Percentiles rank a stretch among this genome's conserved stretches.
Evolutionary conservation across 768 basidiomycete species (phyloP).

Genomic region (Zangia roseola): DNA sequence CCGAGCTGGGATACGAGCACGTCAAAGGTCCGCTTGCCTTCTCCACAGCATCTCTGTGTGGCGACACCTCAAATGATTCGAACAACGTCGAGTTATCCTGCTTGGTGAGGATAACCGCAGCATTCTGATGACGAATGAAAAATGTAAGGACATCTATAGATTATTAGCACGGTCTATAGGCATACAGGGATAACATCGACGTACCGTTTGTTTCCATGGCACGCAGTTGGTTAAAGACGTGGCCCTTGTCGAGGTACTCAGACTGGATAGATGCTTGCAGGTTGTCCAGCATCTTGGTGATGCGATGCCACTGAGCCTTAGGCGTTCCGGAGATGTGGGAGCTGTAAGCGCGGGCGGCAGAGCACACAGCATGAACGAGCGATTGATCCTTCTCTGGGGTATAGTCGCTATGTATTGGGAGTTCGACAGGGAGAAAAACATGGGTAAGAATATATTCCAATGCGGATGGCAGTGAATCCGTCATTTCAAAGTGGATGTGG

Average conservation of each 20-base stretch:
- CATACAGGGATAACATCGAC: neutral
- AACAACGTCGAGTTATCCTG: slow-evolving; percentile 26
- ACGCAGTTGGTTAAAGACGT: slow-evolving; percentile 6
- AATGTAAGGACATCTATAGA: slow-evolving; percentile 38
- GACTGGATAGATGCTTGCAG: neutral
- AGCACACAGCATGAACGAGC: neutral
- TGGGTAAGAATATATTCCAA: too few relatives aligned
- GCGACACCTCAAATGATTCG: slow-evolving; percentile 46
- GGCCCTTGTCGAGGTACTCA: slow-evolving; percentile 6
- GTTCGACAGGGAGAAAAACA: slow-evolving; percentile 6
- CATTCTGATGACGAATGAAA: slow-evolving; percentile 45
- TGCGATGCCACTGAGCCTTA: slow-evolving; percentile 22
- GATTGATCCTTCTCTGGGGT: neutral
- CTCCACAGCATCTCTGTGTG: slow-evolving; percentile 29
- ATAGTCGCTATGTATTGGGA: neutral
- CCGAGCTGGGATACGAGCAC: too few relatives aligned
- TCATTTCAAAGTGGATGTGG: too few relatives aligned
- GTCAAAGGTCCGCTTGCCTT: too few relatives aligned
- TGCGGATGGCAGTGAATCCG: too few relatives aligned
- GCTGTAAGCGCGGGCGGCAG: slow-evolving; percentile 3
- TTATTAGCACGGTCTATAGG: neutral
- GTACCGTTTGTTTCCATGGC: slow-evolving; percentile 23
- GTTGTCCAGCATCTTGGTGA: slow-evolving; percentile 26
- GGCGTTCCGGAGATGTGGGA: neutral
- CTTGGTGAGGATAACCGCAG: slow-evolving; percentile 41